Base-by-base conservation (phyloP, 306 rosid species). In the Lablab purpureus region DNA sequence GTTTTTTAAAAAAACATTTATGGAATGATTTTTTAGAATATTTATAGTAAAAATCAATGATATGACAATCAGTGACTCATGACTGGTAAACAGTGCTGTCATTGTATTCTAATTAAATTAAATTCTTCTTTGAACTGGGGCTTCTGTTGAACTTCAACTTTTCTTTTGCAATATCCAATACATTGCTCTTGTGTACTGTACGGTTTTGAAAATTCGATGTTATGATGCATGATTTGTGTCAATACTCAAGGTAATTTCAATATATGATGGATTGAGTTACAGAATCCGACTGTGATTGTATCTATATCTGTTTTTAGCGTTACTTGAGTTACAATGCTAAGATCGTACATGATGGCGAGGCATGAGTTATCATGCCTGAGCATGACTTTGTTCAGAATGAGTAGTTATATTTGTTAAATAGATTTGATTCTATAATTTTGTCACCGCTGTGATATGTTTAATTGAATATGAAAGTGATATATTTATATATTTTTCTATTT, bases 231-330 rank as follows among this genome's bases (percentile, higher is more conserved):
- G 37, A 47, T 67, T 19, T 15, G 5, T 80, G 67, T 47, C 25
- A 19, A 69, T 30, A n/a, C 56, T 34, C 49, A 1, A 50, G 36
- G 25, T 12, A n/a, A 50, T 36, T n/a, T 72, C 32, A 17, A 6
- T 7, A 64, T 32, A 12, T 37, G 66, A 64, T 32, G 51, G 71
- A 78, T 18, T 81, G 40, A 60, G 23, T 75, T 37, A 10, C 76
- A 62, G 15, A 58, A 22, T 66, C 32, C 6, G 69, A 19, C 52
- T 52, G 23, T 58, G 19, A 34, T 60, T 34, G 80, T 34, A 71
- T 74, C 69, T 67, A 62, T 82, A 77, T 64, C 47, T 81, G 34
- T 54, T 81, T 19, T 37, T 74, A 62, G 74, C 30, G 17, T 46
- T 80, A 67, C 77, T 21, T 40, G 43, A 9, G 45, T 4, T 32